Base-by-base conservation (phyloP, 2,329 filamentous ascomycete species). In the Sporothrix protearum region DNA sequence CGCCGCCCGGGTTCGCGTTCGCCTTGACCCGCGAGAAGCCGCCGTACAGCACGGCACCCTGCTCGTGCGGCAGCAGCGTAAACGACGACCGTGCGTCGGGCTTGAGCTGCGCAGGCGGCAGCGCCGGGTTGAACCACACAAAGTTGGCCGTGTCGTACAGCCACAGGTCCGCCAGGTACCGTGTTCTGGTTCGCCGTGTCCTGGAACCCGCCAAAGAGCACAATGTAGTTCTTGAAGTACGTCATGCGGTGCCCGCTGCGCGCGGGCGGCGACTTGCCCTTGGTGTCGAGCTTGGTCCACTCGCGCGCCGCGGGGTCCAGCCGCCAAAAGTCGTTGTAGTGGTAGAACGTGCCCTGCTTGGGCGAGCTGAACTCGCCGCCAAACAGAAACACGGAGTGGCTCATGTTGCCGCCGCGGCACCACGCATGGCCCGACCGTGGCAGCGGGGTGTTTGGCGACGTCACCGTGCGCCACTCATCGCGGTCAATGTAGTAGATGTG, bases 291-390 rank as follows among this genome's bases (percentile, higher is more conserved):
- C 73, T 94, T 91, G 71, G 89, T 92, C 96, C 96, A 99, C 83
- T 99, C 96, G 76, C 94, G 87, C 8, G 88, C 90, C 9, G 86
- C 87, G 0, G 95, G 92, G 78, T 98, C 94, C 57, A 98, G 86
- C 67, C 91, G 87, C 95, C 96, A 99, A 80, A 99, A 98, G 82
- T 98, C 96, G 78, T 97, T 97, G 83, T 99, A 99, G 81, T 99
- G 96, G 80, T 99, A 97, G 78, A 99, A 99, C 0, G 95, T 98
- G 3, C 96, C 96, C 81, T 98, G 96, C 79, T 97, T 98, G 1
- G 96, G 96, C 36, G 91, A 95, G 72, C 92, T 96, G 80, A 99
- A 99, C 81, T 99, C 96, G 73, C 95, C 96, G 75, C 96, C 96
- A 78, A 98, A 98, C 19, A 99, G 83, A 80, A 97, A 99, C 69